phyloP scores from a whole-genome alignment of 2,329 filamentous ascomycete genomes.

The Pseudogymnoascus sp. region DNA sequence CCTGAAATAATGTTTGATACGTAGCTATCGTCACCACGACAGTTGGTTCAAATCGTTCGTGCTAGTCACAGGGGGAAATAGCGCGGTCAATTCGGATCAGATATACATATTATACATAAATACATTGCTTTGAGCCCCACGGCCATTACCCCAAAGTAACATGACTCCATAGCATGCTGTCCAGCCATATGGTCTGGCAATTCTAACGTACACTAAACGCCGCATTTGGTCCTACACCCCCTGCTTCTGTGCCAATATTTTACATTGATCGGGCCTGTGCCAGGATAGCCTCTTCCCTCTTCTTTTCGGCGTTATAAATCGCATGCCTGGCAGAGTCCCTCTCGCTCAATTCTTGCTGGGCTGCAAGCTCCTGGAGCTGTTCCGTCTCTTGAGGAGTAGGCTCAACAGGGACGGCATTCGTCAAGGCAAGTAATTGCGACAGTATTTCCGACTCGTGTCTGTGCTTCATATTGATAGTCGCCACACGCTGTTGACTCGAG shows the following conservation, averaged over 20 bases:
- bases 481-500: constrained; percentile 35
- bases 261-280: constrained; percentile 41
- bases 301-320: constrained; percentile 48
- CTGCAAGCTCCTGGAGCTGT: constrained; percentile 51
- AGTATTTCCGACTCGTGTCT: constrained; percentile 57
- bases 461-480: constrained; percentile 55
- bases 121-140: background rate
- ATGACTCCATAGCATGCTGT: constrained; percentile 9
- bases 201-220: constrained; percentile 11
- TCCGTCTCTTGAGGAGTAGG: constrained; percentile 53
- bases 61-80: background rate
- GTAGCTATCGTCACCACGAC: background rate
- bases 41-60: background rate
- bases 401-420: constrained; percentile 50
- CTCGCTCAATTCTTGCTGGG: constrained; percentile 43
- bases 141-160: constrained; percentile 9
- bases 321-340: constrained; percentile 48
- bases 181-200: background rate
- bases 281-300: constrained; percentile 54
- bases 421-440: constrained; percentile 53
- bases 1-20: constrained; percentile 52
- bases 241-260: constrained; percentile 1
- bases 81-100: background rate
- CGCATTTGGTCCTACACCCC: background rate
- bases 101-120: background rate